Evolutionary conservation across 2,329 filamentous ascomycete species (phyloP).

Genomic region (Dactylonectria macrodidyma): DNA sequence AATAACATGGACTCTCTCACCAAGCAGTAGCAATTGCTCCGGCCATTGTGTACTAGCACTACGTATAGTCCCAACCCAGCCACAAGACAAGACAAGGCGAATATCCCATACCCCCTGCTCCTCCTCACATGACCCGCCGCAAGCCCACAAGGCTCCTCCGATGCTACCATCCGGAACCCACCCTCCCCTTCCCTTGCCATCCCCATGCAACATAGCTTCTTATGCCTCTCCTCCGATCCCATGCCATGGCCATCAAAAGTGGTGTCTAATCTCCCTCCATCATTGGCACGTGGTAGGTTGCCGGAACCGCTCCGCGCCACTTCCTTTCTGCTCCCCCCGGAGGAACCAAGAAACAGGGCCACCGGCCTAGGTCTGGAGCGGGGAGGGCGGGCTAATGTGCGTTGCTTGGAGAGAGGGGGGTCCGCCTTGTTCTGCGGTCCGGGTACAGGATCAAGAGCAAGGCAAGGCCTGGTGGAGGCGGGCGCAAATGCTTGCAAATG

Average conservation of each 20-base stretch:
- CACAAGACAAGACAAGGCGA: neutral
- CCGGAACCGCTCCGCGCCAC: conserved; percentile 22
- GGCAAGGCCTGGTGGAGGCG: neutral
- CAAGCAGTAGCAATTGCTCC: too few relatives aligned
- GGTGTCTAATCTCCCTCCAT: neutral
- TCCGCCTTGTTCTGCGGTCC: neutral
- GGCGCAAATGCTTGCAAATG: neutral
- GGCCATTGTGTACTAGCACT: neutral
- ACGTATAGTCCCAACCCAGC: neutral
- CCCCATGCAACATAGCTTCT: too few relatives aligned
- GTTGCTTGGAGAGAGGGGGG: neutral
- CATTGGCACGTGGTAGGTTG: conserved; percentile 22
- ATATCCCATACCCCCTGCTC: neutral
- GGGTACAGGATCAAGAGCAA: neutral
- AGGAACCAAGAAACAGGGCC: neutral
- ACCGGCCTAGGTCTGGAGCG: neutral
- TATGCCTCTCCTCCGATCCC: too few relatives aligned
- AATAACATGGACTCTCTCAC: neutral
- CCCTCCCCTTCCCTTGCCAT: too few relatives aligned
- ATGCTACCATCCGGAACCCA: neutral
- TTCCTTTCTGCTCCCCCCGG: neutral
- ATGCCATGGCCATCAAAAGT: neutral
- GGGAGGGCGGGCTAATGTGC: neutral
- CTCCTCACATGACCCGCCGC: neutral
- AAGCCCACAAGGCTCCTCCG: neutral